Conservation (phyloP, 306 rosid species). For the Urtica urens region DNA sequence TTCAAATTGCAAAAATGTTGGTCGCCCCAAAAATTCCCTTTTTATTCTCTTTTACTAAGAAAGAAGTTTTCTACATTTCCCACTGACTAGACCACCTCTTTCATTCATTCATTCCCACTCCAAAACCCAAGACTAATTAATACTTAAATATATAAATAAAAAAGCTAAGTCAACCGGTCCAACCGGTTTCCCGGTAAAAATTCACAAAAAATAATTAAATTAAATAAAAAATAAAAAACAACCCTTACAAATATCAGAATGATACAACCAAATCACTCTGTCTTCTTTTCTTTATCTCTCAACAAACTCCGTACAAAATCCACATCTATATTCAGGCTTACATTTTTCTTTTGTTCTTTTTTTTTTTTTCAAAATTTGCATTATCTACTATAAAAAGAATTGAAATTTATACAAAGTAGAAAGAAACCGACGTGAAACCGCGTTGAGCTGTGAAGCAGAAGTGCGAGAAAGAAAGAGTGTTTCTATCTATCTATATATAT, state of each 20-base stretch:
- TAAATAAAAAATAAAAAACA: not conserved
- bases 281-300: not conserved
- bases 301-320: constrained; percentile 9
- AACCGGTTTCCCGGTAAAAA: constrained; percentile 19
- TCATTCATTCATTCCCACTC: not conserved
- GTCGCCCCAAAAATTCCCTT: too few species aligned
- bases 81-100: constrained; percentile 6
- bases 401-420: not conserved
- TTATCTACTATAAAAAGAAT: not conserved
- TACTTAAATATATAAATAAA: not conserved
- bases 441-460: constrained; percentile 21
- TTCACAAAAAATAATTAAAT: not conserved
- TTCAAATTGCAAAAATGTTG: too few species aligned
- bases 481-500: too few species aligned
- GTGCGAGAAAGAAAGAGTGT: too few species aligned
- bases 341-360: not conserved
- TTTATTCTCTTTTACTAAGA: too few species aligned
- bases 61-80: constrained; percentile 2
- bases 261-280: constrained; percentile 3
- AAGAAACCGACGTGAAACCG: constrained; percentile 45
- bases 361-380: not conserved
- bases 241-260: not conserved
- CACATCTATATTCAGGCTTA: not conserved
- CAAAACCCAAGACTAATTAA: not conserved
- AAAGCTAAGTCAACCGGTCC: constrained; percentile 17